Base-by-base conservation (phyloP, 129 eudicot species). In the carrot (Daucus carota) region DNA sequence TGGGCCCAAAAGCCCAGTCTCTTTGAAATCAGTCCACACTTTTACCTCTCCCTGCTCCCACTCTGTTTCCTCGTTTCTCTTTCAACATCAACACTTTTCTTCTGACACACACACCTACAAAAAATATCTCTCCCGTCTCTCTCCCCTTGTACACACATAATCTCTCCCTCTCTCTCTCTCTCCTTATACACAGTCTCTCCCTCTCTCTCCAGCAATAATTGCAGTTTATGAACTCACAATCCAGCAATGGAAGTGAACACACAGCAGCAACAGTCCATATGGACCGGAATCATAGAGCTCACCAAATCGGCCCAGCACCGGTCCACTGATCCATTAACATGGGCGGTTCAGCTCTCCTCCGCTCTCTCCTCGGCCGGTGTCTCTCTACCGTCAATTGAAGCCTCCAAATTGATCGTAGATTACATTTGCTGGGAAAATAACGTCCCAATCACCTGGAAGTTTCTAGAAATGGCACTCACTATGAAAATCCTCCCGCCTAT, bases 381-480 rank as follows among this genome's bases (percentile, higher is more conserved):
- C 9, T 68, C 91, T 74, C 81, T 83, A 82, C 98, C 98, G n/a
- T 93, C 98, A 6, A 75, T 78, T 0, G 87, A 87, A 80, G 83
- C 88, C 8, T 91, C 97, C 24, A 77, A 86, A 47, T 73, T 90
- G 8, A 82, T 93, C 12, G 97, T 93, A 28, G 80, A 85, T 13
- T 90, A 91, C 42, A 87, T 93, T 29, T 91, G 98, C 54, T 89
- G 92, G 93, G 57, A 80, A 28, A 93, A 91, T 77, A 93, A 91
- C 67, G 81, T 82, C 33, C 93, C 98, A 1, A 84, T 91, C 29
- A 85, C 88, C 20, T 93, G 98, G 98, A 93, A 93, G 79, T 91
- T 89, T 81, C 89, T 93, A 10, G 98, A 93, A 71, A 93, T 87
- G 72, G 98, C 98, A 0, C 60, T 91, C 26, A 74, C 88, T 0